A percentile compares a stretch with the other conserved stretches of the same genome.
These are phyloP conservation scores for Sporormia fimetaria DNA, from an alignment of 495 filamentous ascomycete species.

Conservation along the genomic window DNA sequence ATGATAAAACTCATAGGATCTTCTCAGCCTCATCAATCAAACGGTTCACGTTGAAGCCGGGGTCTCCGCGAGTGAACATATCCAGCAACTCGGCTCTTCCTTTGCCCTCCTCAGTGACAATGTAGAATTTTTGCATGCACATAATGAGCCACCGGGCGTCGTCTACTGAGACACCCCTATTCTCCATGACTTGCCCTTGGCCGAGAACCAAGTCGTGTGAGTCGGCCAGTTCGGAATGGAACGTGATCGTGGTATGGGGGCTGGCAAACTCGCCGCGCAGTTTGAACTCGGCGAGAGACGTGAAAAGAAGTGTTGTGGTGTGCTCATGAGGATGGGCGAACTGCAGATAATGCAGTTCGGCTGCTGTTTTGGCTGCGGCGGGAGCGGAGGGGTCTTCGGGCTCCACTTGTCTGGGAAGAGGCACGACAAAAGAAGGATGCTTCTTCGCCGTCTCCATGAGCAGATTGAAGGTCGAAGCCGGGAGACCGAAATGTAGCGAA, in stretches of 20 bases:
- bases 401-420: conserved; percentile 53
- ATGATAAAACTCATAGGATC: conserved; percentile 37
- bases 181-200: conserved; percentile 67
- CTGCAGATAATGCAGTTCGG: conserved; percentile 74
- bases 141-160: conserved; percentile 85
- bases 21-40: conserved; percentile 79
- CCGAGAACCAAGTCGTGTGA: conserved; percentile 69
- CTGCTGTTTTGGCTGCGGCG: conserved; percentile 38
- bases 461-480: conserved; percentile 52
- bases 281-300: conserved; percentile 83
- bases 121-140: conserved; percentile 92
- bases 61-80: conserved; percentile 69
- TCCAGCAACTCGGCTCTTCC: conserved; percentile 49
- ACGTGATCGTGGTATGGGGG: conserved; percentile 87
- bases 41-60: conserved; percentile 66
- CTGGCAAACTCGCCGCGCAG: conserved; percentile 74
- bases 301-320: conserved; percentile 80
- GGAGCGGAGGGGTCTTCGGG: conserved; percentile 45
- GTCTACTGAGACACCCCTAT: conserved; percentile 61
- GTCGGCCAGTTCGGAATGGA: conserved; percentile 67
- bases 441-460: conserved; percentile 56
- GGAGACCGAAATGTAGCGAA: conserved; percentile 74
- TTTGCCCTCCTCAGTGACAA: conserved; percentile 38
- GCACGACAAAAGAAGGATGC: conserved; percentile 83
- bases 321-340: conserved; percentile 59